These are phyloP conservation scores for Gymnopilus junonius DNA, from an alignment of 768 basidiomycete species.

Conservation along the genomic window DNA sequence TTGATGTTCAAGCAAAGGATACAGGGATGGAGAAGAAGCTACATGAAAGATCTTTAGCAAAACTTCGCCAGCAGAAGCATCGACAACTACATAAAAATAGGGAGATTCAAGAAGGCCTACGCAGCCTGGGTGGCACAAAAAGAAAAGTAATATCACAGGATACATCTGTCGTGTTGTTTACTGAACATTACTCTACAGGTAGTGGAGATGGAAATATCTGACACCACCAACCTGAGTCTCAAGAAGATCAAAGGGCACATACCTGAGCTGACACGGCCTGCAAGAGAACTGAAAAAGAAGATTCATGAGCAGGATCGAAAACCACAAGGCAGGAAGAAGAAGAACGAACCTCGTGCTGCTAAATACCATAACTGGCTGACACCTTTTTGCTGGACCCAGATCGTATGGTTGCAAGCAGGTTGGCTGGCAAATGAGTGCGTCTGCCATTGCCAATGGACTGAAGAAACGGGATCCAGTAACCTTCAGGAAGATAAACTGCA, in stretches of 20 bases:
- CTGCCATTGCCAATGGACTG: not conserved
- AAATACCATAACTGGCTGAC: not conserved
- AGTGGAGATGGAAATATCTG: not conserved
- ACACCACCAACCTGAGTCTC: not conserved
- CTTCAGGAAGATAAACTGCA: constrained; percentile 3
- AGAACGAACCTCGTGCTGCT: not conserved
- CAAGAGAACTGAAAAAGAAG: not conserved
- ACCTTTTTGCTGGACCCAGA: not conserved
- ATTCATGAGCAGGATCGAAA: not conserved
- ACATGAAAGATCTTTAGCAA: no score
- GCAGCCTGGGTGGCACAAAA: no score
- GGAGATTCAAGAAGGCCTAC: no score
- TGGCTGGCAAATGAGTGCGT: not conserved
- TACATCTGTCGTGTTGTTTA: no score
- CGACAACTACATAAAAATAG: no score
- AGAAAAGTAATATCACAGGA: no score
- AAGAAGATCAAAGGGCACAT: constrained; percentile 3
- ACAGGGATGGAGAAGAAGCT: no score
- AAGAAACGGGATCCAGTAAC: not conserved
- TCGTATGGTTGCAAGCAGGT: not conserved
- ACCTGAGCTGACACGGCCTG: constrained; percentile 16
- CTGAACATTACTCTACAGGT: no score
- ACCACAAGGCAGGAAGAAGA: not conserved
- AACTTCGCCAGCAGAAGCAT: no score
- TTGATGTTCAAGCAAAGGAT: no score